Evolutionary conservation across 164 flowering plant genomes (phyloP), one percentile per base, ranked within the genome.

Genomic region (Vitis riparia): DNA sequence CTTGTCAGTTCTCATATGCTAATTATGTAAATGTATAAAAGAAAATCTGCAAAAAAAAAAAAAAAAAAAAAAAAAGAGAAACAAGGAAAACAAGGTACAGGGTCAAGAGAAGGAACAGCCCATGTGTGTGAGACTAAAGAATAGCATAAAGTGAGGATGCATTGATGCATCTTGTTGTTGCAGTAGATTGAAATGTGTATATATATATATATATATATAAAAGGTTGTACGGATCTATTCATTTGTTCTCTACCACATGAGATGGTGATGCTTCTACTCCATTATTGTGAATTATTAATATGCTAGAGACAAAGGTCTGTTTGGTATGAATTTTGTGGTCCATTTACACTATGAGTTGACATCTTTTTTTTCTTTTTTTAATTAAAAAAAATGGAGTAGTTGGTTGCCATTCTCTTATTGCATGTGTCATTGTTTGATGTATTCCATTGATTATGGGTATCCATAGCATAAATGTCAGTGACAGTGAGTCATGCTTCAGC

Each of bases 231-330:
- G 63, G 30, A 29, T n/a, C 23, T 60, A 60, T 60, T 60, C 65
- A 13, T 14, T 32, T 32, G 7, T 10, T 12, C 9, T 50, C 52
- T 17, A 63, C 51, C 65, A 14, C 51, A 62, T 62, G 51, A 63
- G 66, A 63, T 63, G 13, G 66, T 47, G 23, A 48, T 63, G 66
- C 53, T 23, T 48, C 66, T 17, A 47, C 66, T 63, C 66, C 66
- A 63, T 63, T 63, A 62, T 62, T 37, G 63, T 11, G 29, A 9
- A 62, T 63, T 63, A 48, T 63, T 63, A 63, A 47, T 63, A 17
- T 16, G 29, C 53, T 47, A 63, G 16, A 63, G 23, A 27, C 16
- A 19, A 63, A 49, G 56, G 56, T 48, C 49, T 12, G 50, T 50
- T 29, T 29, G 63, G 15, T 29, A 10, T 17, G 32, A 32, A 5